These are phyloP conservation scores for Penicillium capsulatum DNA, from an alignment of 2,329 filamentous ascomycete species.

Conservation along the genomic window DNA sequence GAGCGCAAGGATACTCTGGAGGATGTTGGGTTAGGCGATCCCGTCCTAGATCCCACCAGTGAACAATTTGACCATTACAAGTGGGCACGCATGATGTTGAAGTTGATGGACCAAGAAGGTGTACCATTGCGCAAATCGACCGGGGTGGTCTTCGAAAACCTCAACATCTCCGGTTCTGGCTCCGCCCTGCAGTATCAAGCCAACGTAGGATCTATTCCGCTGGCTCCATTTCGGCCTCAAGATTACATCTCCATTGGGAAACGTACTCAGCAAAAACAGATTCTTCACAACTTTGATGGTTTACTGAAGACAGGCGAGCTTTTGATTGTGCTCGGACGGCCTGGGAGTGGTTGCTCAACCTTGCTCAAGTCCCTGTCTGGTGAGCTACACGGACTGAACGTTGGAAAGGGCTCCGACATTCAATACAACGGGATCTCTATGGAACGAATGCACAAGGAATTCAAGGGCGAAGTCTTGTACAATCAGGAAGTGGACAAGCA, in stretches of 20 bases:
- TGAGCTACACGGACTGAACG: conserved; percentile 72
- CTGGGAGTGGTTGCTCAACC: conserved; percentile 62
- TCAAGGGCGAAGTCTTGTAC: conserved; percentile 39
- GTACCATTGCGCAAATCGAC: conserved; percentile 50
- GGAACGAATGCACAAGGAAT: conserved; percentile 66
- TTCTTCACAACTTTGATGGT: conserved; percentile 53
- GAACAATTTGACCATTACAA: conserved; percentile 53
- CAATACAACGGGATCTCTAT: conserved; percentile 69
- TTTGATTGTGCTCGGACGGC: conserved; percentile 40
- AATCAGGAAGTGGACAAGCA: conserved; percentile 46
- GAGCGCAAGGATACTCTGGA: conserved; percentile 33
- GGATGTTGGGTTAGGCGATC: conserved; percentile 44
- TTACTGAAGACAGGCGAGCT: conserved; percentile 49
- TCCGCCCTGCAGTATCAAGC: conserved; percentile 64
- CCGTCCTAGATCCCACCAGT: conserved; percentile 50
- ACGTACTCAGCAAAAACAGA: conserved; percentile 51
- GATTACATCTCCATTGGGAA: conserved; percentile 49
- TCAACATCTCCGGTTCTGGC: conserved; percentile 64
- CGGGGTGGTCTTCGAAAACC: conserved; percentile 61
- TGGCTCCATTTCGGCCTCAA: conserved; percentile 55
- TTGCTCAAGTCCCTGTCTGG: conserved; percentile 79
- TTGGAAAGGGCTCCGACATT: conserved; percentile 66
- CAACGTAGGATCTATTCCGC: conserved; percentile 58
- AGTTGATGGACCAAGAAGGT: conserved; percentile 53
- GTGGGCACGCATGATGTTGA: conserved; percentile 49